Evolutionary conservation across 2,329 filamentous ascomycete genomes (phyloP).

Genomic region (Gyromitra esculenta): DNA sequence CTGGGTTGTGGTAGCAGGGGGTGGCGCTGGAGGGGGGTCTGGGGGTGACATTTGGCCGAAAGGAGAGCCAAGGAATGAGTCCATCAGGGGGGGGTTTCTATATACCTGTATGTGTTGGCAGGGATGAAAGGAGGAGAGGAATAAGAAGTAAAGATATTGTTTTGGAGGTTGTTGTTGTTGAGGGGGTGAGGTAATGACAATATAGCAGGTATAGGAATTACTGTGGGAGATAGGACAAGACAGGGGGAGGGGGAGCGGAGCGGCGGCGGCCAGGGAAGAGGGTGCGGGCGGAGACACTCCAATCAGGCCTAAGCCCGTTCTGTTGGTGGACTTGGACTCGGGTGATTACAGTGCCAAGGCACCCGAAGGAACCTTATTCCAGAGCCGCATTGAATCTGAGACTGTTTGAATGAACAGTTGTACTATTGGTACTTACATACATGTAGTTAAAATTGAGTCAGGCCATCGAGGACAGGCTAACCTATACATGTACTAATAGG

Average conservation of each 20-base stretch:
- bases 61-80: conserved; percentile 44
- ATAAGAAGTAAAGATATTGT: background rate
- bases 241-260: background rate
- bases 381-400: conserved; percentile 32
- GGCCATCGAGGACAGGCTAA: background rate
- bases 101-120: background rate
- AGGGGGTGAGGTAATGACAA: conserved; percentile 1
- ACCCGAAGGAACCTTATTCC: conserved; percentile 35
- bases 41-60: conserved; percentile 51
- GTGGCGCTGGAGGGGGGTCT: conserved; percentile 46
- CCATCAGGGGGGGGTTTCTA: conserved; percentile 19
- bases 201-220: conserved; percentile 4
- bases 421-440: no score
- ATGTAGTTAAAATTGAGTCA: background rate
- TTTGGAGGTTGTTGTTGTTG: background rate
- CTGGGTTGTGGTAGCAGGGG: conserved; percentile 11
- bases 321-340: conserved; percentile 8
- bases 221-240: background rate
- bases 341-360: conserved; percentile 44
- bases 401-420: background rate
- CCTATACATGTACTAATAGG: background rate
- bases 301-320: no score
- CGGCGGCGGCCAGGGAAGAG: background rate
- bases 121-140: background rate
- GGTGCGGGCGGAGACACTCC: no score